Conservation (phyloP, 192 early-diverging fungal genomes). For the Linnemannia hyalina region DNA sequence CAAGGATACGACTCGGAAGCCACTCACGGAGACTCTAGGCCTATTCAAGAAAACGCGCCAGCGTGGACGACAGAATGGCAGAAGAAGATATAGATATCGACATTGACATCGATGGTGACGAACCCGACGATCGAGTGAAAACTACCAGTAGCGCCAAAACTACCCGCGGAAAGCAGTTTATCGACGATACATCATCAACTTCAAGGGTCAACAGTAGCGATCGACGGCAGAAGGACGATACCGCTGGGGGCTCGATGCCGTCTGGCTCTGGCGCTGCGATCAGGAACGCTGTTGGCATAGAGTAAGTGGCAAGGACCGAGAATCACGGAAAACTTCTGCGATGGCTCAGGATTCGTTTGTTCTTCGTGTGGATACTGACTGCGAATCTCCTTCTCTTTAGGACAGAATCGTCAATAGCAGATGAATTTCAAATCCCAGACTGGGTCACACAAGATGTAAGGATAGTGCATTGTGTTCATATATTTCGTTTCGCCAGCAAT, state of each 20-base stretch:
- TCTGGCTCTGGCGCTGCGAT: neutral
- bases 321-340: neutral
- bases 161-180: neutral
- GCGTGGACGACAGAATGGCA: slow-evolving; percentile 22
- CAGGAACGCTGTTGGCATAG: neutral
- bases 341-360: neutral
- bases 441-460: slow-evolving; percentile 55
- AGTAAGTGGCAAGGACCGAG: neutral
- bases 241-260: neutral
- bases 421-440: slow-evolving; percentile 47
- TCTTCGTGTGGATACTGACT: neutral
- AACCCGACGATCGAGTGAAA: slow-evolving; percentile 9
- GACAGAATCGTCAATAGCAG: slow-evolving; percentile 9
- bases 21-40: neutral
- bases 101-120: slow-evolving; percentile 52
- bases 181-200: neutral
- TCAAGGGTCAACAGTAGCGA: neutral
- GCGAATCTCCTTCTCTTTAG: neutral
- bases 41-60: neutral
- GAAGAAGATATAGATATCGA: slow-evolving; percentile 47
- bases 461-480: neutral
- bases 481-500: neutral
- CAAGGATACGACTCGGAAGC: neutral
- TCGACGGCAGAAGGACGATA: neutral
- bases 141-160: neutral